These are phyloP conservation scores for Leccinum arenicola DNA, from an alignment of 768 basidiomycete genomes.

Conservation along the genomic window DNA sequence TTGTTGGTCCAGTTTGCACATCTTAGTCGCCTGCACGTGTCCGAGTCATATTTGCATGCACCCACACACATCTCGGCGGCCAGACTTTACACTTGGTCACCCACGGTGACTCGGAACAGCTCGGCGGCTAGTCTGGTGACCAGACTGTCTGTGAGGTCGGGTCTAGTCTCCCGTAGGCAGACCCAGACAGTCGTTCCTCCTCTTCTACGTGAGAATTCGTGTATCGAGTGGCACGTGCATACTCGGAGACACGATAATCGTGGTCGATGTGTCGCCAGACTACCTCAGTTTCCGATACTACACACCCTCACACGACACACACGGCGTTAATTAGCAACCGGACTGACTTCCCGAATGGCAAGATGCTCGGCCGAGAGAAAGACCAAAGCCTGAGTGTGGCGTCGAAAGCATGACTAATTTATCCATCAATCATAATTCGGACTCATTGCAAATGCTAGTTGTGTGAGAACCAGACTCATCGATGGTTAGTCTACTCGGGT, in stretches of 20 bases:
- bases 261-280: neutral
- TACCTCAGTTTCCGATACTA: conserved; percentile 7
- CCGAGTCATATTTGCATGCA: too few relatives aligned
- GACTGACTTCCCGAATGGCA: neutral
- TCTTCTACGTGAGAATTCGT: too few relatives aligned
- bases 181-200: too few relatives aligned
- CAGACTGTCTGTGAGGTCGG: too few relatives aligned
- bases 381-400: neutral
- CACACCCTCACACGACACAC: neutral
- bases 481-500: conserved; percentile 3
- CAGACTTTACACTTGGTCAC: too few relatives aligned
- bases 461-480: neutral
- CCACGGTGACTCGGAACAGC: too few relatives aligned
- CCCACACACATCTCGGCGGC: too few relatives aligned
- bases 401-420: neutral
- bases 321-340: neutral
- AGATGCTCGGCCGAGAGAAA: neutral
- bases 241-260: neutral
- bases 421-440: neutral
- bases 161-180: too few relatives aligned
- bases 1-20: too few relatives aligned
- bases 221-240: too few relatives aligned
- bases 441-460: neutral
- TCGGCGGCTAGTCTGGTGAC: too few relatives aligned
- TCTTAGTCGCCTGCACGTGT: too few relatives aligned